A percentile compares a stretch with the other conserved stretches of the same genome.
These are phyloP conservation scores for Sarocladium brachiariae DNA, from an alignment of 2,329 filamentous ascomycete species.

Conservation along the genomic window DNA sequence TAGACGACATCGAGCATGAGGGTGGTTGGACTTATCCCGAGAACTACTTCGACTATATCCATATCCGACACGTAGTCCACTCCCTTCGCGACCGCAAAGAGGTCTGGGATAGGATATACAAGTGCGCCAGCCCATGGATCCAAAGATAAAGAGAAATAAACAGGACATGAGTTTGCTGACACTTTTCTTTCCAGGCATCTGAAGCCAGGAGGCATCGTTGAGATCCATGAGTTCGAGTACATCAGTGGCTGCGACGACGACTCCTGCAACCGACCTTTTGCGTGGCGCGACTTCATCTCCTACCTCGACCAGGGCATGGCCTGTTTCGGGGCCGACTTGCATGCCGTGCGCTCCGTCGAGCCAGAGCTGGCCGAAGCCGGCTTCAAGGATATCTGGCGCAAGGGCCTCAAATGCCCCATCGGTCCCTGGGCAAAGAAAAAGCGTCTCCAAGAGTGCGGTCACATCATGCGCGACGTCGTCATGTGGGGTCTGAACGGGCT, in stretches of 20 bases:
- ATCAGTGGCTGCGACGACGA: constrained; percentile 36
- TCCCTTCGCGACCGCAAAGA: constrained; percentile 34
- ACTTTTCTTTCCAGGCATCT: constrained; percentile 31
- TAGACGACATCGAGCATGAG: constrained; percentile 45
- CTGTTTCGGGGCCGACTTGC: constrained; percentile 34
- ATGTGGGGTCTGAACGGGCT: constrained; percentile 34
- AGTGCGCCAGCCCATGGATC: constrained; percentile 23
- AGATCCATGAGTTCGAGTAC: constrained; percentile 41
- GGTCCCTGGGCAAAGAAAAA: constrained; percentile 40
- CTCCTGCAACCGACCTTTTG: constrained; percentile 36
- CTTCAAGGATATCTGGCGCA: constrained; percentile 33
- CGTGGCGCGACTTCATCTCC: constrained; percentile 38
- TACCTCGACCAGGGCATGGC: constrained; percentile 34
- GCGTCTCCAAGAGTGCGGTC: constrained; percentile 36
- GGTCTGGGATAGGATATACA: constrained; percentile 35
- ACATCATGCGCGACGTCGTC: constrained; percentile 36
- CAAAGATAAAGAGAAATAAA: background rate
- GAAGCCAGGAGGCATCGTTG: constrained; percentile 45
- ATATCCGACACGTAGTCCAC: constrained; percentile 39
- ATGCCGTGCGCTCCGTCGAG: constrained; percentile 30
- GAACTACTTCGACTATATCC: constrained; percentile 41
- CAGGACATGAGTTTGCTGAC: no score
- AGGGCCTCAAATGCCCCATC: constrained; percentile 39
- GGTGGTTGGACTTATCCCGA: constrained; percentile 42
- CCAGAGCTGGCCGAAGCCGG: constrained; percentile 32